Evolutionary conservation across 371 early-diverging fungal species (phyloP).

Genomic region (Rhizopus sp.): DNA sequence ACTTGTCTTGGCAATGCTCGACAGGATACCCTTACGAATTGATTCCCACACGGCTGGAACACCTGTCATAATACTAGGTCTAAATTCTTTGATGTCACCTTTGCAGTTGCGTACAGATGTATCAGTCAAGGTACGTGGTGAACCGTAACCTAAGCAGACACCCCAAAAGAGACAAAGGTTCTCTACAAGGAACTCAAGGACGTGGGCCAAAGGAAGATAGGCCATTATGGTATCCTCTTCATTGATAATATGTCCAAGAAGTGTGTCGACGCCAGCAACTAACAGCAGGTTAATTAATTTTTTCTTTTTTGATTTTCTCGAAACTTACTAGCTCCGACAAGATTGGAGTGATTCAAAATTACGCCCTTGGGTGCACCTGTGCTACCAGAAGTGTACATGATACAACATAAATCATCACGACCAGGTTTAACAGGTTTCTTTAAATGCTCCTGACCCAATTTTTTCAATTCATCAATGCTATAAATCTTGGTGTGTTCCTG

Average conservation of each 20-base stretch:
- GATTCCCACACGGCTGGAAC: slow-evolving; percentile 83
- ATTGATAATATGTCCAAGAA: slow-evolving; percentile 69
- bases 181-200: slow-evolving; percentile 71
- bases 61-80: slow-evolving; percentile 80
- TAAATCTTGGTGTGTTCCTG: slow-evolving; percentile 30
- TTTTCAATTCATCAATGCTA: slow-evolving; percentile 43
- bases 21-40: slow-evolving; percentile 64
- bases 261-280: slow-evolving; percentile 75
- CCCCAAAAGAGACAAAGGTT: slow-evolving; percentile 53
- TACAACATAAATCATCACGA: slow-evolving; percentile 68
- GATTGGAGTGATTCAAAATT: slow-evolving; percentile 53
- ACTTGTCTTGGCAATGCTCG: slow-evolving; percentile 50
- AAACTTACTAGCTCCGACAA: slow-evolving; percentile 57
- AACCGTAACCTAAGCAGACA: slow-evolving; percentile 73
- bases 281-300: slow-evolving; percentile 14
- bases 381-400: slow-evolving; percentile 81
- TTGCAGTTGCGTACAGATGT: slow-evolving; percentile 73
- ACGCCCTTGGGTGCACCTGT: slow-evolving; percentile 74
- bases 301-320: slow-evolving; percentile 7
- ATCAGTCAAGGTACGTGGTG: slow-evolving; percentile 64
- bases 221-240: slow-evolving; percentile 68
- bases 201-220: slow-evolving; percentile 87
- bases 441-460: slow-evolving; percentile 41
- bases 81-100: slow-evolving; percentile 74
- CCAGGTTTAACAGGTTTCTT: slow-evolving; percentile 52